Percentiles rank a stretch among this genome's conserved stretches.
phyloP scores from a whole-genome alignment of 2,329 filamentous ascomycete genomes.

The Colletotrichum echinochloae region DNA sequence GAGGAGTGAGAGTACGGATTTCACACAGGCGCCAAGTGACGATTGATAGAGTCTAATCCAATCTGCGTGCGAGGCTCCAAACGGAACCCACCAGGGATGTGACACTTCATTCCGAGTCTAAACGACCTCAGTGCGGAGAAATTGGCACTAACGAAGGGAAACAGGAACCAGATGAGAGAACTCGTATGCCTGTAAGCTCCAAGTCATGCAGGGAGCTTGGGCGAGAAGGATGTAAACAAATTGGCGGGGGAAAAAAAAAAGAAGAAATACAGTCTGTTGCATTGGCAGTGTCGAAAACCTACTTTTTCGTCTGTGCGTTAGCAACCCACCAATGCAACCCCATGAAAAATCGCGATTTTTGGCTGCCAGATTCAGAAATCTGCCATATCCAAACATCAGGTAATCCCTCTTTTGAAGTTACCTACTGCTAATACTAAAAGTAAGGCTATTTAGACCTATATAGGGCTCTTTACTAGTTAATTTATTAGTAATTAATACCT shows the following conservation, averaged over 20 bases:
- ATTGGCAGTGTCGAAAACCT: no score
- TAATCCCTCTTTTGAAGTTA: no score
- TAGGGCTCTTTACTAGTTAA: no score
- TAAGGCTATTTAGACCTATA: no score
- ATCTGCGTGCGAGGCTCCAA: conserved; percentile 1
- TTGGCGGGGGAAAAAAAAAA: neutral
- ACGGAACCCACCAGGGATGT: conserved; percentile 19
- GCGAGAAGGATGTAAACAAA: neutral
- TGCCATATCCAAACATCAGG: no score
- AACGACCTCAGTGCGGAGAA: conserved; percentile 26
- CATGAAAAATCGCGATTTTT: no score
- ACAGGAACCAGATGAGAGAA: neutral
- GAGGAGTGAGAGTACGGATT: neutral
- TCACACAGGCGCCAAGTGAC: neutral
- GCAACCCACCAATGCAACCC: no score
- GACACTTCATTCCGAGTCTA: conserved; percentile 33
- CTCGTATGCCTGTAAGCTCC: neutral
- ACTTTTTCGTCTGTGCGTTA: no score
- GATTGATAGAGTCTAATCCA: conserved; percentile 1
- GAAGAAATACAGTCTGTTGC: no score
- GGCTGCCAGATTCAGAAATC: no score
- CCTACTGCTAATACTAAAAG: no score
- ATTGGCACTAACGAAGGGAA: conserved; percentile 16
- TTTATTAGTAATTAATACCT: no score
- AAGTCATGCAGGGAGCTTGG: neutral